Conservation (phyloP, 495 filamentous ascomycete genomes). For the Pyrenula aspistea region DNA sequence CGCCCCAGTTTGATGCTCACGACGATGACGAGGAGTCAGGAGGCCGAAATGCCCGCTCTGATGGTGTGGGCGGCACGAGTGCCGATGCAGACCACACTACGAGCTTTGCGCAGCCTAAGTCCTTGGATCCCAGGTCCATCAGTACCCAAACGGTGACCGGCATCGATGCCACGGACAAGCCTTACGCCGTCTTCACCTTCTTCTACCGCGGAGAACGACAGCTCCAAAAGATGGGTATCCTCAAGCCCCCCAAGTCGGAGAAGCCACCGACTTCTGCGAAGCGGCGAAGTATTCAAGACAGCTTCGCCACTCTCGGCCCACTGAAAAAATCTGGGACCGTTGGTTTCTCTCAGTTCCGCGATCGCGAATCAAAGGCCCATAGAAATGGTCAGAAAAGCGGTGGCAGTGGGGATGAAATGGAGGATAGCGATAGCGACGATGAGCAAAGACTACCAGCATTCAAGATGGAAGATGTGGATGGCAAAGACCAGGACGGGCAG, state of each 20-base stretch:
- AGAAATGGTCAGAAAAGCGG: constrained; percentile 43
- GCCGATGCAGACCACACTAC: constrained; percentile 90
- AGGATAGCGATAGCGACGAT: constrained; percentile 58
- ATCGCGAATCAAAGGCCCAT: constrained; percentile 38
- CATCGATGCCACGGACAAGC: constrained; percentile 90
- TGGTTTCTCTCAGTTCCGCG: constrained; percentile 84
- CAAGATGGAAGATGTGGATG: constrained; percentile 55
- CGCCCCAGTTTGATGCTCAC: constrained; percentile 93
- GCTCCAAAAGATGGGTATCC: constrained; percentile 87
- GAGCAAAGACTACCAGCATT: constrained; percentile 38
- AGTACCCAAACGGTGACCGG: constrained; percentile 97
- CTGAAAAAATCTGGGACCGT: constrained; percentile 72
- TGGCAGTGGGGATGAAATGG: constrained; percentile 45
- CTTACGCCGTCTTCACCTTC: constrained; percentile 95
- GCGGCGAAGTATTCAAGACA: constrained; percentile 62
- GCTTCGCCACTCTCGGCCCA: constrained; percentile 76
- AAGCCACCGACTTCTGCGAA: constrained; percentile 47
- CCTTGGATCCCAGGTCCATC: constrained; percentile 91
- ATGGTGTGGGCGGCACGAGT: constrained; percentile 26
- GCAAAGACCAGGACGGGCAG: constrained; percentile 49
- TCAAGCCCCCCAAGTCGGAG: constrained; percentile 47
- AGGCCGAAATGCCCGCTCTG: constrained; percentile 28
- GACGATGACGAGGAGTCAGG: constrained; percentile 71
- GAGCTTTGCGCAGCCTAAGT: constrained; percentile 96
- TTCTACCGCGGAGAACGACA: constrained; percentile 94